Evolutionary conservation across 192 early-diverging fungal species (phyloP).

Genomic region (Coemansia sp.): DNA sequence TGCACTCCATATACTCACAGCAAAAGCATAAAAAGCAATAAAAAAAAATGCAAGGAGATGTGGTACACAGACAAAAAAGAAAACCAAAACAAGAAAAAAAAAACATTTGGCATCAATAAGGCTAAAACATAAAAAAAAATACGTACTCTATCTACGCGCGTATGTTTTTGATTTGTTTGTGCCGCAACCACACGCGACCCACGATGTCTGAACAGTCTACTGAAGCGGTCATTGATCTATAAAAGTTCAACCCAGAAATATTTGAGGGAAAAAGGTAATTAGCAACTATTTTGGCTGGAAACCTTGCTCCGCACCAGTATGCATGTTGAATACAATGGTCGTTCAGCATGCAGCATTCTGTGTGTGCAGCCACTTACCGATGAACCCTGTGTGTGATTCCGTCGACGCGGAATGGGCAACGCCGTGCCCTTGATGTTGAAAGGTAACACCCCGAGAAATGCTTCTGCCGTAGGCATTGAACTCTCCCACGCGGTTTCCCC

Average conservation of each 20-base stretch:
- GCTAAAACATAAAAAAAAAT: slow-evolving; percentile 5
- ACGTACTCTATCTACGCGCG: slow-evolving; percentile 46
- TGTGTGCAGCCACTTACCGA: slow-evolving; percentile 29
- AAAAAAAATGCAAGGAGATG: not conserved
- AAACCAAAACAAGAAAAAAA: not conserved
- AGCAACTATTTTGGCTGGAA: not conserved
- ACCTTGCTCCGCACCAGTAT: not conserved
- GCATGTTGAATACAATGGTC: slow-evolving; percentile 10
- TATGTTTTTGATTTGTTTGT: slow-evolving; percentile 26
- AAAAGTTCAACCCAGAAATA: not conserved
- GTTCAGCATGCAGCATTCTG: not conserved
- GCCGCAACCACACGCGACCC: slow-evolving; percentile 27
- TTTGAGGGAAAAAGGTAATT: not conserved
- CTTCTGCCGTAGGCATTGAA: slow-evolving; percentile 48
- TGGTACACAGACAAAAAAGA: no score
- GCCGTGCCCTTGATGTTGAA: slow-evolving; percentile 45
- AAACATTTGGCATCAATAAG: not conserved
- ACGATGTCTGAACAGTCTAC: slow-evolving; percentile 47
- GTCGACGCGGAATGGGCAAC: slow-evolving; percentile 44
- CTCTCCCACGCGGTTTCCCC: not conserved
- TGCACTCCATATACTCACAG: no score
- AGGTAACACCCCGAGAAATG: slow-evolving; percentile 48
- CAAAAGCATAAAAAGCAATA: not conserved
- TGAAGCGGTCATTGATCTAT: slow-evolving; percentile 51
- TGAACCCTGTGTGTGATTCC: slow-evolving; percentile 38